A percentile compares a stretch with the other conserved stretches of the same genome.
These are phyloP conservation scores for Cymbidium sinense DNA, from an alignment of 106 monocot genomes.

Conservation along the genomic window DNA sequence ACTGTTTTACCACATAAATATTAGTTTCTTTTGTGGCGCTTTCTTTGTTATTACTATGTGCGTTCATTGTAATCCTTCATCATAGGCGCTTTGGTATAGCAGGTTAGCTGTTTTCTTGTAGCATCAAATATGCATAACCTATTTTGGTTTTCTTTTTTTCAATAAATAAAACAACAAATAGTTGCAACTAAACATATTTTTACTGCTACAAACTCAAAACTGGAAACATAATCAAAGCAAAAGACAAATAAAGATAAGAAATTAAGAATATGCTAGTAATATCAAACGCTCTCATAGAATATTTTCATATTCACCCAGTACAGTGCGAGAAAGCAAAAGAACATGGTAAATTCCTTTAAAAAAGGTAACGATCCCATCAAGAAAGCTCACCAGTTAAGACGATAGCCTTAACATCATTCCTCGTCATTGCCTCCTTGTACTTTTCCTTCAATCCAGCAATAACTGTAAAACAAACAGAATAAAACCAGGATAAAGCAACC, in stretches of 20 bases:
- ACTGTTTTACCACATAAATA: too few relatives aligned
- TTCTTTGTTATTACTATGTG: too few relatives aligned
- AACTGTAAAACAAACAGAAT: slow-evolving; percentile 7
- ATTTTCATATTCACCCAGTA: background rate
- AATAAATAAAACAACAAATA: too few relatives aligned
- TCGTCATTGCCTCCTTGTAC: slow-evolving; percentile 17
- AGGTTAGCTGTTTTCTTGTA: too few relatives aligned
- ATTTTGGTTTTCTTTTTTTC: too few relatives aligned
- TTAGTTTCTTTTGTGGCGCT: too few relatives aligned
- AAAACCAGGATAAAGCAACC: background rate
- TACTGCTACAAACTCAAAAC: too few relatives aligned
- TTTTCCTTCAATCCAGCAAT: slow-evolving; percentile 10
- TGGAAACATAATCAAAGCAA: background rate
- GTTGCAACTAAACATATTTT: too few relatives aligned
- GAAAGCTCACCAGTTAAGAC: slow-evolving; percentile 15
- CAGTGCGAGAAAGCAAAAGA: background rate
- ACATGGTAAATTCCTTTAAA: background rate
- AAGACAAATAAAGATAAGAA: too few relatives aligned
- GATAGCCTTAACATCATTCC: slow-evolving; percentile 17
- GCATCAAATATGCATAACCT: too few relatives aligned
- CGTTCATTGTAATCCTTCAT: too few relatives aligned
- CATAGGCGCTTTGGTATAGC: too few relatives aligned
- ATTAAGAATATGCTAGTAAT: background rate
- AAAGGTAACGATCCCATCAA: background rate
- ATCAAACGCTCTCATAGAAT: background rate